A percentile compares a stretch with the other conserved stretches of the same genome.
Conservation (phyloP, 208 protist species). For the Entamoeba moshkovskii region DNA sequence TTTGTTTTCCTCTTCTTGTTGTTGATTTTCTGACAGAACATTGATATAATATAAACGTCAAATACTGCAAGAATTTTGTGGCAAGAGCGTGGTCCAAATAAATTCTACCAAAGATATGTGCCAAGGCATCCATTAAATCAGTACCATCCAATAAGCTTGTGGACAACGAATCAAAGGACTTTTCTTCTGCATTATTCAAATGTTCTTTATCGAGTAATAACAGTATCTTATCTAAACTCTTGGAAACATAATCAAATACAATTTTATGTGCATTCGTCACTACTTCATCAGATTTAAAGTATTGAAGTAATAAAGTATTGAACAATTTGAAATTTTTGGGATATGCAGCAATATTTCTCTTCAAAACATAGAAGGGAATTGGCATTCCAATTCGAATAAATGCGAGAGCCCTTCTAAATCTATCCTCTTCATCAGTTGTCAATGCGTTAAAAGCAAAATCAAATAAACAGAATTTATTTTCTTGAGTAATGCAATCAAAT, state of each 20-base stretch:
- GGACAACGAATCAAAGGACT: neutral
- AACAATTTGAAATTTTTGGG: neutral
- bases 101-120: neutral
- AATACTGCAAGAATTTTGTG: neutral
- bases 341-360: neutral
- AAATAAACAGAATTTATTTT: neutral
- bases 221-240: neutral
- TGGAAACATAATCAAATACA: neutral
- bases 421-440: neutral
- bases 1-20: neutral
- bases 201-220: neutral
- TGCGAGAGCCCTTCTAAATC: neutral
- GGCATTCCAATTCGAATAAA: neutral
- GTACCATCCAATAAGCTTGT: neutral
- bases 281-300: neutral
- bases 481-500: neutral
- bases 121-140: neutral
- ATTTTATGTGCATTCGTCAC: neutral
- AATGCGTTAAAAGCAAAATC: neutral
- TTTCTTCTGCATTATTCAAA: neutral
- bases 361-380: neutral
- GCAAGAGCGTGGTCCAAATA: neutral
- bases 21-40: neutral
- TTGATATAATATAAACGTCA: neutral
- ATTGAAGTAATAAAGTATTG: neutral